Evolutionary conservation across 129 eudicot species (phyloP).

Genomic region (Escallonia herrerae): DNA sequence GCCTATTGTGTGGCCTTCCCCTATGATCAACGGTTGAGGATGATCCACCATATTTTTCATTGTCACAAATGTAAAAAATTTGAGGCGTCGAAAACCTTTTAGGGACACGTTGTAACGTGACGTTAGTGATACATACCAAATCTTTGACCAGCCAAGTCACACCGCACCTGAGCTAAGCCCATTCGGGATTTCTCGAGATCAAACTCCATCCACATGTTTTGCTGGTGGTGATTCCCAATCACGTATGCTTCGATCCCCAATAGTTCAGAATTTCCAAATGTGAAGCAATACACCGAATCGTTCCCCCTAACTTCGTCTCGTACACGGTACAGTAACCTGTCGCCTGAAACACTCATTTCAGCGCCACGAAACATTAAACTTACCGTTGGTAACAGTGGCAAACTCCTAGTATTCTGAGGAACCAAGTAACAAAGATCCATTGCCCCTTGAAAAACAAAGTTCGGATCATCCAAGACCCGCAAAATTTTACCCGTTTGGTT

Average conservation of each 20-base stretch:
- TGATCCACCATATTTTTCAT: no score
- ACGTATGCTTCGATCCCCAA: slow-evolving; percentile 61
- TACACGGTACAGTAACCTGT: slow-evolving; percentile 38
- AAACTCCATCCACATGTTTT: slow-evolving; percentile 76
- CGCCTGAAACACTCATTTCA: slow-evolving; percentile 45
- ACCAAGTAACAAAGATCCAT: slow-evolving; percentile 56
- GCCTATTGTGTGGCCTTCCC: no score
- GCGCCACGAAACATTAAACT: slow-evolving; percentile 52
- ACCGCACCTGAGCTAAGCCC: slow-evolving; percentile 52
- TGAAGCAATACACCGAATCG: slow-evolving; percentile 52
- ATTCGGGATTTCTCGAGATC: slow-evolving; percentile 62
- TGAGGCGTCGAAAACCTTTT: no score
- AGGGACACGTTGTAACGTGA: no score
- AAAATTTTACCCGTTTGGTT: slow-evolving; percentile 37
- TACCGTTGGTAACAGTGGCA: slow-evolving; percentile 44
- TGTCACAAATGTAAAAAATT: no score
- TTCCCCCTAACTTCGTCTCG: slow-evolving; percentile 39
- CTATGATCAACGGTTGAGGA: no score
- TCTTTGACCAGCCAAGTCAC: slow-evolving; percentile 57
- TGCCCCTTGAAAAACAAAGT: slow-evolving; percentile 62
- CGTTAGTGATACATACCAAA: slow-evolving; percentile 22
- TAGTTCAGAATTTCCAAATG: slow-evolving; percentile 77
- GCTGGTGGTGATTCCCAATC: slow-evolving; percentile 78
- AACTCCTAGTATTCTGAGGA: slow-evolving; percentile 17
- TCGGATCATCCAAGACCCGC: slow-evolving; percentile 49